Conservation (phyloP, 2,329 filamentous ascomycete genomes). For the Arthrocladium fulminans region DNA sequence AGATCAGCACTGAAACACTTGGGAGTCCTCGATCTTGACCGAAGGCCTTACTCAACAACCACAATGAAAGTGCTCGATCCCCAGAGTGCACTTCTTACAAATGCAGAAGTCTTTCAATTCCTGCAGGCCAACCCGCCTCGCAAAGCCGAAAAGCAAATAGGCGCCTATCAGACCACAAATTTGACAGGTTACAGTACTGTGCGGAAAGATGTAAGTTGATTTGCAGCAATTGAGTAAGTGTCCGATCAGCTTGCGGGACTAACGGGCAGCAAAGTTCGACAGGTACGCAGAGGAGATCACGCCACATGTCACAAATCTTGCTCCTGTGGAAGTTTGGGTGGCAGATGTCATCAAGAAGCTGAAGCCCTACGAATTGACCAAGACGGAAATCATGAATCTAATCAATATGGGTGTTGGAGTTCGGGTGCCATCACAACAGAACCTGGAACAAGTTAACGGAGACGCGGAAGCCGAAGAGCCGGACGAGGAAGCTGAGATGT, state of each 20-base stretch:
- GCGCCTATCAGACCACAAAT: conserved; percentile 29
- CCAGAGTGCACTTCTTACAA: conserved; percentile 36
- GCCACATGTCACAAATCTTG: conserved; percentile 5
- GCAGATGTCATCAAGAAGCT: conserved; percentile 12
- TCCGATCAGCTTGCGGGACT: neutral
- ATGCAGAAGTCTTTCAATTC: conserved; percentile 37
- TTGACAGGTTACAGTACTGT: conserved; percentile 39
- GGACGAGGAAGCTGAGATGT: conserved; percentile 13
- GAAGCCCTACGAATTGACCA: conserved; percentile 35
- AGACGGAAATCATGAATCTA: conserved; percentile 39
- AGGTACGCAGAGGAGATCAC: conserved; percentile 7
- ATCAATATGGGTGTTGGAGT: conserved; percentile 38
- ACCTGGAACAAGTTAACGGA: neutral
- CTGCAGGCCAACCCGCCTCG: conserved; percentile 34
- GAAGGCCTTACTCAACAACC: neutral
- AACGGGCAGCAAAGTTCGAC: conserved; percentile 6
- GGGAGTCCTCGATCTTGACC: no score
- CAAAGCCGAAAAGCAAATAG: conserved; percentile 14
- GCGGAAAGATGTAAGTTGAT: conserved; percentile 35
- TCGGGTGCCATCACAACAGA: conserved; percentile 7
- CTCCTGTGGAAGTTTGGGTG: neutral
- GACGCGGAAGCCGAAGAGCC: conserved; percentile 11
- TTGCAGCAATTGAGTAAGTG: neutral
- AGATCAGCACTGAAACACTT: no score
- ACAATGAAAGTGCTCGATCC: conserved; percentile 32